Base-by-base conservation (phyloP, 164 flowering plant species). In the Chloranthus sessilifolius region DNA sequence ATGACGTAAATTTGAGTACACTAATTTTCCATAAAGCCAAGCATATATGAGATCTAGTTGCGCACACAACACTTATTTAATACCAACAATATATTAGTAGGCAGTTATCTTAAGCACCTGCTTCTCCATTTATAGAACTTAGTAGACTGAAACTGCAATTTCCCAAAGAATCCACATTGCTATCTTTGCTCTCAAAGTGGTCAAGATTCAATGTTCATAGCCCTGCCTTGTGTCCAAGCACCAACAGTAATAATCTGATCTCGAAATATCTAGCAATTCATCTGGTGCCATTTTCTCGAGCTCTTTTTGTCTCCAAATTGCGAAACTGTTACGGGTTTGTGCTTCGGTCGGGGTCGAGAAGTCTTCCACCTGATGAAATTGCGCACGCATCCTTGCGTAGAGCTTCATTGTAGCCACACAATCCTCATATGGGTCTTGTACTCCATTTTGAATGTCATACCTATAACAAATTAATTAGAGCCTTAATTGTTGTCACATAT, bases 351-450 rank as follows among this genome's bases (percentile, higher is more conserved):
- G 78, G 3, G 75, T 49, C 1, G 80, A 77, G 51, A 69, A 66
- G 22, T 72, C 74, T 38, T 81, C 88, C 7, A 15, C 46, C 31
- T 25, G 60, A 49, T 91, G 98, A 43, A 7, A 53, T 66, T 83
- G 92, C 15, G 61, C 63, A 45, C 77, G 64, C 91, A 87, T 85
- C 70, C 85, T 80, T 72, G 44, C 74, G 76, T 91, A 88, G 28
- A 91, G 80, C 73, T 85, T 83, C 90, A 87, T 83, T 31, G 83
- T 63, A 19, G 90, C 84, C 10, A 81, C 89, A 56, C 95, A 85
- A 43, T 87, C 96, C 52, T 91, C 95, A 53, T 75, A 88, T 3
- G 95, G 96, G 54, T 88, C 92, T 74, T 91, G 96, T 27, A 80
- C 66, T 1, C 90, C 80, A 5, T 35, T 78, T 58, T 87, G 98